Conservation (phyloP, 2,329 filamentous ascomycete genomes). For the Xylaria sp. region DNA sequence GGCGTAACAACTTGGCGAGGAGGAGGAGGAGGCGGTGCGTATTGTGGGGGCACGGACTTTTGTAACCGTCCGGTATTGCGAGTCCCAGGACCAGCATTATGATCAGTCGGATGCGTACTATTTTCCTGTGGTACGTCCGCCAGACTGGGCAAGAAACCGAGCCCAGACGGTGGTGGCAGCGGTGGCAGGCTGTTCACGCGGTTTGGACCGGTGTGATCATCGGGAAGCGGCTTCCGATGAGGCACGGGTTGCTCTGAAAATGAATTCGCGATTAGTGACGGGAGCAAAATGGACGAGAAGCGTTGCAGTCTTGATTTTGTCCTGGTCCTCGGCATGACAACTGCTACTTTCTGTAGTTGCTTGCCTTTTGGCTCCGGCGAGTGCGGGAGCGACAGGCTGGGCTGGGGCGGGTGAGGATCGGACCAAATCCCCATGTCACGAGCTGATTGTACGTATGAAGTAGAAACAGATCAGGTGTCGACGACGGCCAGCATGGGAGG, state of each 20-base stretch:
- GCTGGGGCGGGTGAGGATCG: slow-evolving; percentile 7
- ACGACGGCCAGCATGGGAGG: neutral
- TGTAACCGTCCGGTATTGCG: slow-evolving; percentile 39
- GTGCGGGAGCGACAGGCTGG: slow-evolving; percentile 27
- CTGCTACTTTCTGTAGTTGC: neutral
- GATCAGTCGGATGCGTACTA: slow-evolving; percentile 14
- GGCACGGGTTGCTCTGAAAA: slow-evolving; percentile 40
- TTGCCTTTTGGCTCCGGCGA: slow-evolving; percentile 15
- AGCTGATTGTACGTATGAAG: neutral
- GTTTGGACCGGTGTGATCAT: slow-evolving; percentile 31
- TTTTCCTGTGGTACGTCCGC: slow-evolving; percentile 10
- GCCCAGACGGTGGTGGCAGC: slow-evolving; percentile 28
- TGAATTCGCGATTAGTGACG: slow-evolving; percentile 46
- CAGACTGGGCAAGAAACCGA: slow-evolving; percentile 17
- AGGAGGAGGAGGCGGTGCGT: slow-evolving; percentile 38
- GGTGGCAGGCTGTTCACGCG: slow-evolving; percentile 37
- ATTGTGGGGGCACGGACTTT: slow-evolving; percentile 39
- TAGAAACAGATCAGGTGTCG: slow-evolving; percentile 9
- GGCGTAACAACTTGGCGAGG: slow-evolving; percentile 39
- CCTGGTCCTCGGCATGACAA: slow-evolving; percentile 32
- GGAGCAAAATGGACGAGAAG: slow-evolving; percentile 47
- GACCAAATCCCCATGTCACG: slow-evolving; percentile 24
- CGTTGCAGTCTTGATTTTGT: slow-evolving; percentile 44
- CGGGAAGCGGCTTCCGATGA: slow-evolving; percentile 46
- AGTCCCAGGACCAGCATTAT: slow-evolving; percentile 19